These are phyloP conservation scores for Graphiopsis chlorocephala DNA, from an alignment of 2,329 filamentous ascomycete species.

Conservation along the genomic window DNA sequence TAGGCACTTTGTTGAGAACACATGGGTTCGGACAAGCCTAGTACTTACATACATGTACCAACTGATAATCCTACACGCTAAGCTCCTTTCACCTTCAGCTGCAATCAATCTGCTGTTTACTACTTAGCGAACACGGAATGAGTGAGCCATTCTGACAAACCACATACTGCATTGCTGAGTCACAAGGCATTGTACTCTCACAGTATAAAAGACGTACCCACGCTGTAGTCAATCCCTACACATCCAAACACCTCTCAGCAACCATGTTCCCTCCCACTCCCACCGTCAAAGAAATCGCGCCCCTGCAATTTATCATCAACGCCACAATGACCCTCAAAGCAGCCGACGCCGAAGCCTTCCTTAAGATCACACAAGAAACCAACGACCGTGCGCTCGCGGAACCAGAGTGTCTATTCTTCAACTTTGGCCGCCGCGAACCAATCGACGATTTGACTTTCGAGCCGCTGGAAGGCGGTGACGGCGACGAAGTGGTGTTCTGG, in stretches of 20 bases:
- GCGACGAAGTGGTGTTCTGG: constrained; percentile 14
- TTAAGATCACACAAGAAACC: constrained; percentile 18
- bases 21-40: neutral
- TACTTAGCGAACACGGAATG: neutral
- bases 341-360: constrained; percentile 17
- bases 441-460: neutral
- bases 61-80: neutral
- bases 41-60: neutral
- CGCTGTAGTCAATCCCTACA: neutral
- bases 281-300: neutral
- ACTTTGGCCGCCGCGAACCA: constrained; percentile 10
- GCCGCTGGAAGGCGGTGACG: neutral
- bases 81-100: neutral
- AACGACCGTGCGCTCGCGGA: constrained; percentile 19
- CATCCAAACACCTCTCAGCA: neutral
- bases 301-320: constrained; percentile 18
- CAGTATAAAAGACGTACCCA: neutral
- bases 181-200: neutral
- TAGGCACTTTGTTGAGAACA: neutral
- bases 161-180: neutral
- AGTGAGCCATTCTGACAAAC: neutral
- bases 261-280: neutral
- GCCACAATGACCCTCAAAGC: constrained; percentile 20
- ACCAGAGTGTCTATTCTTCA: constrained; percentile 20
- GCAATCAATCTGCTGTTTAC: neutral